phyloP scores from a whole-genome alignment of 2,329 filamentous ascomycete genomes.

The Didymella glomerata region DNA sequence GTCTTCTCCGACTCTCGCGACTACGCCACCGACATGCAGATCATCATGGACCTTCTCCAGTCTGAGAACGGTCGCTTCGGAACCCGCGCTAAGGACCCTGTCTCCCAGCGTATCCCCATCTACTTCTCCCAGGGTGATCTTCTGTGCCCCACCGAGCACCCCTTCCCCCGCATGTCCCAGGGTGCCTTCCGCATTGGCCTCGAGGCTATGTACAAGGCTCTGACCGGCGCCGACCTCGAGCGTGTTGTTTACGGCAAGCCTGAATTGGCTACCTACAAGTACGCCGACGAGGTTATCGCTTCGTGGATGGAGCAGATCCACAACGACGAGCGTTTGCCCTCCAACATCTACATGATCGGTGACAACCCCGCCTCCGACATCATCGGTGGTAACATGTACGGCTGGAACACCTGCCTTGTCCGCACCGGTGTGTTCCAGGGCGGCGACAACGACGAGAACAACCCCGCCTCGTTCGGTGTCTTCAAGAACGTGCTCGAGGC shows the following conservation, averaged over 20 bases:
- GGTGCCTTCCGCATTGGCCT: slow-evolving; percentile 78
- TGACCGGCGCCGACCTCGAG: slow-evolving; percentile 75
- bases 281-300: slow-evolving; percentile 75
- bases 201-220: slow-evolving; percentile 75
- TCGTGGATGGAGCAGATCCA: slow-evolving; percentile 81
- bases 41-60: slow-evolving; percentile 76
- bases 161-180: slow-evolving; percentile 74
- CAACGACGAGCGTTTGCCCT: slow-evolving; percentile 72
- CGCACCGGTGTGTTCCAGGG: slow-evolving; percentile 82
- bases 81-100: slow-evolving; percentile 71
- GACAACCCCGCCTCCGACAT: slow-evolving; percentile 80
- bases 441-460: slow-evolving; percentile 77
- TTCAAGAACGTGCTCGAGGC: slow-evolving; percentile 77
- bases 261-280: slow-evolving; percentile 78
- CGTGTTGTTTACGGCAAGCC: slow-evolving; percentile 81
- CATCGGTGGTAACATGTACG: slow-evolving; percentile 80
- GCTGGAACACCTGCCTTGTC: slow-evolving; percentile 82
- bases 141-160: slow-evolving; percentile 67
- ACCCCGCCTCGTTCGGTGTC: slow-evolving; percentile 79
- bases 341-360: slow-evolving; percentile 79
- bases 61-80: slow-evolving; percentile 72
- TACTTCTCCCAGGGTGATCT: slow-evolving; percentile 75
- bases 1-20: slow-evolving; percentile 78
- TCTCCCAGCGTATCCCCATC: slow-evolving; percentile 73
- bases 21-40: slow-evolving; percentile 78